Conservation (phyloP, 1,139 yeast species). For the Geotrichum macrosporum region DNA sequence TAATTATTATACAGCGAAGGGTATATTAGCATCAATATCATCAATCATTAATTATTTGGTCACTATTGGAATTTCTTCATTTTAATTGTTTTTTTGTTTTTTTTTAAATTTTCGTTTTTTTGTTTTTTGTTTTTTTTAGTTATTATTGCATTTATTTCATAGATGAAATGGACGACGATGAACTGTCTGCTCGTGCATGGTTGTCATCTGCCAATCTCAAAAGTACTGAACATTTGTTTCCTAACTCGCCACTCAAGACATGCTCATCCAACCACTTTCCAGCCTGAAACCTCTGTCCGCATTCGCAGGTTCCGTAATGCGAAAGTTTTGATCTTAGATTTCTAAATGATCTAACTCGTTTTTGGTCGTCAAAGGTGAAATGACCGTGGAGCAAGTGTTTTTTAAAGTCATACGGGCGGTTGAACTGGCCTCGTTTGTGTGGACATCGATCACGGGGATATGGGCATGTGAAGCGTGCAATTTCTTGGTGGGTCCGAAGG, state of each 20-base stretch:
- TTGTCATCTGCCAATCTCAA: slow-evolving; percentile 10
- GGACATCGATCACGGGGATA: slow-evolving; percentile 54
- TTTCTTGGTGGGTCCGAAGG: slow-evolving; percentile 59
- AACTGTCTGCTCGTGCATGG: background rate
- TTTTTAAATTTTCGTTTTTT: background rate
- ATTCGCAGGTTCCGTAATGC: slow-evolving; percentile 53
- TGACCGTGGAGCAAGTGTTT: slow-evolving; percentile 63
- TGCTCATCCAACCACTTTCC: slow-evolving; percentile 57
- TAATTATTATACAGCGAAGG: too few relatives aligned
- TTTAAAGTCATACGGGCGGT: slow-evolving; percentile 66
- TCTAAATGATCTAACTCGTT: slow-evolving; percentile 45
- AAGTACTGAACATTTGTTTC: slow-evolving; percentile 24
- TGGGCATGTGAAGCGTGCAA: slow-evolving; percentile 56
- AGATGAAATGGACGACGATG: slow-evolving; percentile 5
- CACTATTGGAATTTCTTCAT: too few relatives aligned
- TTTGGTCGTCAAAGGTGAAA: slow-evolving; percentile 49
- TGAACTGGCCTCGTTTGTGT: slow-evolving; percentile 60
- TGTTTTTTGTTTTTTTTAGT: too few relatives aligned
- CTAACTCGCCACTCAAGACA: slow-evolving; percentile 43
- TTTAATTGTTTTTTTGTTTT: too few relatives aligned
- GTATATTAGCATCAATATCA: too few relatives aligned
- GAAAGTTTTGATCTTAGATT: slow-evolving; percentile 53
- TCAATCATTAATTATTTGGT: too few relatives aligned
- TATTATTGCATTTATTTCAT: too few relatives aligned
- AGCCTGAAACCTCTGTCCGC: slow-evolving; percentile 52